Evolutionary conservation across 345 rosid genomes (phyloP).

Genomic region (Melaleuca alternifolia): DNA sequence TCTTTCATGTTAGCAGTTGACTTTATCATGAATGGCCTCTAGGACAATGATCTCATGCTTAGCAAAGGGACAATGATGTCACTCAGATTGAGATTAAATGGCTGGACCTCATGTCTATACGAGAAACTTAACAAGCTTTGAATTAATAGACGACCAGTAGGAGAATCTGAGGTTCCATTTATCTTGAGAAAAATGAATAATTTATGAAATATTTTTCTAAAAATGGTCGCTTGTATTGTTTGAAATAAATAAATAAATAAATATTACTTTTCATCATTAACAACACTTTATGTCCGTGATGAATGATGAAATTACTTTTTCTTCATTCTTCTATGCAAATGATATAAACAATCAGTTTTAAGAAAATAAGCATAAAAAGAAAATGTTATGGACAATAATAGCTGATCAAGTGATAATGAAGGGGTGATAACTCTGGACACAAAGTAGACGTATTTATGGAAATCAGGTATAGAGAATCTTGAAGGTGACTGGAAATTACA

Average conservation of each 20-base stretch:
- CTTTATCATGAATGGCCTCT: background rate
- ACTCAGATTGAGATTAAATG: background rate
- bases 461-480: background rate
- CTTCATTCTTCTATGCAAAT: too few species aligned
- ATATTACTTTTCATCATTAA: too few species aligned
- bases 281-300: too few species aligned
- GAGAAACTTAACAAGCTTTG: background rate
- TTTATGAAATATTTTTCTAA: too few species aligned
- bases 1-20: too few species aligned
- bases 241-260: too few species aligned
- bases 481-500: background rate
- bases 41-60: background rate
- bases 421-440: background rate
- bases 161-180: too few species aligned
- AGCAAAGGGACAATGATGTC: background rate
- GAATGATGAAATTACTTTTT: too few species aligned
- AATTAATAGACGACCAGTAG: background rate
- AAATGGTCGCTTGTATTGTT: too few species aligned
- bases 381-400: background rate
- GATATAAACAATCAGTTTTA: too few species aligned
- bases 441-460: background rate
- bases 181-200: too few species aligned
- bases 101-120: background rate
- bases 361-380: background rate
- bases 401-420: background rate